Conservation (phyloP, 1,284 basidiomycete species). For the Cystobasidium slooffiae region DNA sequence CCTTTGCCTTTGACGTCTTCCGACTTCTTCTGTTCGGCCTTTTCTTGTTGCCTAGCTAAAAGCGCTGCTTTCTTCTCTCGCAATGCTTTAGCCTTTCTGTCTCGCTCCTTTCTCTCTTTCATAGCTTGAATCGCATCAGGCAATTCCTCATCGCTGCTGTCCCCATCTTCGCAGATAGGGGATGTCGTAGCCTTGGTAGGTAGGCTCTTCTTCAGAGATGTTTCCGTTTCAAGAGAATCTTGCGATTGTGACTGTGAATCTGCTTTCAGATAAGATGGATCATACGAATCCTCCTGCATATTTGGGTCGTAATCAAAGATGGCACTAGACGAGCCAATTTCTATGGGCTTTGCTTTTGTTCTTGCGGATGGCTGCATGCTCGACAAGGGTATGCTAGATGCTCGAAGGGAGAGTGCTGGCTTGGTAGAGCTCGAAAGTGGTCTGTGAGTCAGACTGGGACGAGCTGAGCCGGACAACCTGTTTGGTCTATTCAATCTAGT, state of each 20-base stretch:
- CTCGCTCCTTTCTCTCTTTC: neutral
- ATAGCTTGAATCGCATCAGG: slow-evolving; percentile 12
- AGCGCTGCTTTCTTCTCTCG: slow-evolving; percentile 32
- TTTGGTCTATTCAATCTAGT: neutral
- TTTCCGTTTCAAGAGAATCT: neutral
- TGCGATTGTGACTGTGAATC: slow-evolving; percentile 35
- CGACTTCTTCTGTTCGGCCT: neutral
- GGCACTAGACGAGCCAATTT: slow-evolving; percentile 37
- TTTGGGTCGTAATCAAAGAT: slow-evolving; percentile 26
- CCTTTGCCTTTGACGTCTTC: slow-evolving; percentile 38
- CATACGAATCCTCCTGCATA: slow-evolving; percentile 31
- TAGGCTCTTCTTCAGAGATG: neutral
- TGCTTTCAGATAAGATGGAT: slow-evolving; percentile 21
- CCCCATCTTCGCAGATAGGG: slow-evolving; percentile 1
- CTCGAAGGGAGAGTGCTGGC: slow-evolving; percentile 13
- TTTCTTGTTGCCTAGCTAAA: slow-evolving; percentile 14
- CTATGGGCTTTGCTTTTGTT: slow-evolving; percentile 1
- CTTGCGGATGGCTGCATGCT: slow-evolving; percentile 5
- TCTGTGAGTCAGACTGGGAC: slow-evolving; percentile 6
- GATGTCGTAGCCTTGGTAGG: slow-evolving; percentile 3
- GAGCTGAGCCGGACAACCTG: neutral
- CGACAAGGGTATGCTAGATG: slow-evolving; percentile 5
- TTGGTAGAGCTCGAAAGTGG: slow-evolving; percentile 17
- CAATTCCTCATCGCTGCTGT: slow-evolving; percentile 30
- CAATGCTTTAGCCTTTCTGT: slow-evolving; percentile 15